phyloP scores from a whole-genome alignment of 805 yeast genomes.

The Lipomyces orientalis region DNA sequence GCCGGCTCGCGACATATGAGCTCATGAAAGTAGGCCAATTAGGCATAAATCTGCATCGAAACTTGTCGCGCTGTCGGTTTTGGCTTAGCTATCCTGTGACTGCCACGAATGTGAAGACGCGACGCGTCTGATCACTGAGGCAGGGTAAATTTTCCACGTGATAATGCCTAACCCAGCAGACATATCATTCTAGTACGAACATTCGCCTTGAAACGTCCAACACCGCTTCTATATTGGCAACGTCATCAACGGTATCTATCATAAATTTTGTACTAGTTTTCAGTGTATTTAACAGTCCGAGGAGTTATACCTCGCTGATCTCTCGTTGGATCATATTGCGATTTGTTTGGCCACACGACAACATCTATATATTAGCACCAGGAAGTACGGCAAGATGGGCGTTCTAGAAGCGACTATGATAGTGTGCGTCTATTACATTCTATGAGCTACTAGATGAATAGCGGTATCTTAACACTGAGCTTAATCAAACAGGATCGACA shows the following conservation, averaged over 20 bases:
- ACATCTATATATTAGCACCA: neutral
- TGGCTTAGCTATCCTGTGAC: neutral
- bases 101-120: neutral
- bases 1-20: constrained; percentile 9
- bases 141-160: neutral
- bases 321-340: neutral
- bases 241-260: neutral
- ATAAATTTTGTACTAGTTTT: neutral
- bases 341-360: neutral
- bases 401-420: constrained; percentile 96
- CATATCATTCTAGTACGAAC: neutral
- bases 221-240: neutral
- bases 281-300: neutral
- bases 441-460: neutral
- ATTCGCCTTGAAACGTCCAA: neutral
- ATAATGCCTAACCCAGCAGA: neutral
- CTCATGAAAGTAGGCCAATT: neutral
- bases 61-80: constrained; percentile 49
- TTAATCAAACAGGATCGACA: constrained; percentile 64
- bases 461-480: constrained; percentile 8
- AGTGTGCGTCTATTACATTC: constrained; percentile 50
- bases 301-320: neutral
- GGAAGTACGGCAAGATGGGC: constrained; percentile 44
- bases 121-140: neutral
- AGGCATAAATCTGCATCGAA: neutral